Base-by-base conservation (phyloP, 2,329 filamentous ascomycete genomes). In the Fusarium armeniacum region DNA sequence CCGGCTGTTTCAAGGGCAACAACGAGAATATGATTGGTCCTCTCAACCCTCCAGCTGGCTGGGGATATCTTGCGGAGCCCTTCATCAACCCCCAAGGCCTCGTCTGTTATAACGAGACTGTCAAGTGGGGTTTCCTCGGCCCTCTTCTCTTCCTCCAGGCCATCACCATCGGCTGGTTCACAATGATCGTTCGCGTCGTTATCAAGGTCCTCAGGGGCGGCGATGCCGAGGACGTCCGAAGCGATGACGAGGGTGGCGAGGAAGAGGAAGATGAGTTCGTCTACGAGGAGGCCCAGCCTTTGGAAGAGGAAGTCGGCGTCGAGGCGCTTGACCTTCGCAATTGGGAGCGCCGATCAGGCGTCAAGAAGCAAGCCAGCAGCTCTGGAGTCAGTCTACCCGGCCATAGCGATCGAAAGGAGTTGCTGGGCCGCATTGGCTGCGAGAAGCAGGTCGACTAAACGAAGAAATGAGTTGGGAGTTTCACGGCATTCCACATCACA, bases 111-210 rank as follows among this genome's bases (percentile, higher is more conserved):
- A 93, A 92, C 73, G 80, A 89, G 24, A 86, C 84, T 13, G 88
- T 98, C 74, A 90, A 91, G 74, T 92, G 88, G 86, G 84, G 85
- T 15, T 98, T 98, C 82, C 83, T 98, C 18, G 84, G 86, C 12
- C 86, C 93, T 40, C 88, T 99, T 4, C 83, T 97, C 15, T 86
- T 90, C 38, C 85, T 99, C 24, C 94, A 98, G 80, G 83, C 85
- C 24, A 86, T 99, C 55, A 94, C 92, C 33, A 83, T 97, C 36
- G 85, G 92, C 66, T 98, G 96, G 96, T 97, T 98, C 76, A 86
- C 84, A 67, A 92, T 97, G 89, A 97, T 98, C 71, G 81, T 94
- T 40, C 89, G 90, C 60, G 92, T 99, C 4, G 94, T 94, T 24
- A 85, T 91, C 67, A 90, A 91, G 65, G 94, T 98, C 8, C 77